Evolutionary conservation across 805 yeast genomes (phyloP), one percentile per base, ranked within the genome.

Genomic region (Yueomyces sp.): DNA sequence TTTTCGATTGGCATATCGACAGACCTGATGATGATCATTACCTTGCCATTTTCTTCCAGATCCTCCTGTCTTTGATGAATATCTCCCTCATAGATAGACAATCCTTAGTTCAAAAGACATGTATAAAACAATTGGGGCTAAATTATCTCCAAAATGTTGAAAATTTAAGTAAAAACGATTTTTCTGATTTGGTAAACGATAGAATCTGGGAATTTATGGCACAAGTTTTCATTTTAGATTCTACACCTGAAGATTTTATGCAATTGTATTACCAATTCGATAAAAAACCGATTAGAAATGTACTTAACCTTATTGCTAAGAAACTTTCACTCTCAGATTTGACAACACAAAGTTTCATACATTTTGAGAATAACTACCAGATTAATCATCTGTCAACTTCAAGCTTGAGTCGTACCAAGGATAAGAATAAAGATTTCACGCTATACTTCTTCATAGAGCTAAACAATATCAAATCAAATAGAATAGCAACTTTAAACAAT

Each of bases 361-460:
- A 50, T 27, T 55, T 65, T 40, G 59, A 59, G 19, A 57, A 62
- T 39, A 44, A 59, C 4, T 55, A 59, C 26, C 38, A 57, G 3
- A 38, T 47, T 8, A 46, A 57, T 4, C 44, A 48, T 1, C 27
- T 47, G 3, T 19, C 31, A 26, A 8, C 28, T 27, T 40, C 33
- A 37, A 37, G 29, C 19, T 7, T 30, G 33, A 41, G 41, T 3
- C 26, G 7, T 6, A 8, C n/a, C 26, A 11, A 6, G 8, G 19
- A 40, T 1, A 9, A 11, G 0, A 28, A 37, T 0, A 34, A 44
- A 11, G 47, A 50, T 8, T 48, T 56, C 27, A 52, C 68, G 0
- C 37, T 56, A 2, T 64, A 59, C 30, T 43, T 54, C 11, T 60
- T 60, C 57, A 32, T 64, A 2, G 57, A 54, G 31, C 47, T 65